Evolutionary conservation across 352 stramenopile genomes (phyloP).

Genomic region (Phytophthora aleatoria): DNA sequence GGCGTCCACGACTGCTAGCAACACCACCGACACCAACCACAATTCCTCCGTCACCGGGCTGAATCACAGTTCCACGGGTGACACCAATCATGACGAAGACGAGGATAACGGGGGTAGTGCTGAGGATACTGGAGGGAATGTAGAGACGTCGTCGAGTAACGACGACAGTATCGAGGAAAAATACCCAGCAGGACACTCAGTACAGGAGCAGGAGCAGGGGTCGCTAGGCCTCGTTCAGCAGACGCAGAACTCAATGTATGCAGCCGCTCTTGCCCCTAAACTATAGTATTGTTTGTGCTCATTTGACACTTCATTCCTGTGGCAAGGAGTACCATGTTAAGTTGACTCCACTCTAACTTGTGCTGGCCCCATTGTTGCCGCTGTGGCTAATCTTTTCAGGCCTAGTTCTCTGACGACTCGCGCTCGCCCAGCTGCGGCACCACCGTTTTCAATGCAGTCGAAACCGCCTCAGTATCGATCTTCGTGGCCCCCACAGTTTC

Average conservation of each 20-base stretch:
- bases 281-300: slow-evolving; percentile 11
- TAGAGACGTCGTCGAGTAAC: not conserved
- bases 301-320: not conserved
- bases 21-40: not conserved
- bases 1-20: slow-evolving; percentile 7
- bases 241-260: slow-evolving; percentile 26
- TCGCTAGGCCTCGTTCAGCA: slow-evolving; percentile 9
- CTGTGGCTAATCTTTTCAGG: not conserved
- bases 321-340: not conserved
- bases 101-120: not conserved
- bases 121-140: not conserved
- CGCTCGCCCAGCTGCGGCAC: not conserved
- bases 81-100: not conserved
- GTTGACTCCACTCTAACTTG: slow-evolving; percentile 8
- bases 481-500: not conserved
- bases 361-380: not conserved
- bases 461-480: slow-evolving; percentile 3
- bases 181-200: not conserved
- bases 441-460: no score
- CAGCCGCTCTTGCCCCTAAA: slow-evolving; percentile 3
- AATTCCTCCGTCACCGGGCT: not conserved
- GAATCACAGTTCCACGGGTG: not conserved
- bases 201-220: slow-evolving; percentile 9
- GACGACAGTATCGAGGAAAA: slow-evolving; percentile 13
- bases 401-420: slow-evolving; percentile 5